Evolutionary conservation across 768 basidiomycete genomes (phyloP), one percentile per base, ranked within the genome.

Genomic region (Cystofilobasidium capitatum): DNA sequence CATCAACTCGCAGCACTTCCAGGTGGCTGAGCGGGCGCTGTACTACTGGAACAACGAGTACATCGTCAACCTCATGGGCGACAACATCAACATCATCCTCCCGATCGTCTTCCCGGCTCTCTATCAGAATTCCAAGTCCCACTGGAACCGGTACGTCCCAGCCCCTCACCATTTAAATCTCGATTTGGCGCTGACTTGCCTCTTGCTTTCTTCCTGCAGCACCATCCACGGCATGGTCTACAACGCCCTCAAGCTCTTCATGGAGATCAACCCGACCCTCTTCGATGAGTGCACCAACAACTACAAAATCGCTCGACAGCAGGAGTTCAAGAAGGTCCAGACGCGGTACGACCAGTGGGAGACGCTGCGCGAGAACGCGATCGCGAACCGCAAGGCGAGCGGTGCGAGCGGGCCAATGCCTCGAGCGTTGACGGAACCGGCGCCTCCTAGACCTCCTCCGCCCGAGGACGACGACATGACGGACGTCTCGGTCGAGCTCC

Each of bases 11-110:
- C 96, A 98, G 77, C 96, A 99, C 79, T 99, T 99, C 84, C 96
- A 99, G 79, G 94, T 99, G 36, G 94, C 96, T 8, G 96, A 99
- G 78, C 85, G 96, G 49, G 94, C 94, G 3, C 78, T 99, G 69
- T 83, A 96, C 72, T 98, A 96, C 77, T 99, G 96, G 96, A 97
- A 98, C 80, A 98, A 98, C 79, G 96, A 98, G 79, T 99, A 98
- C 79, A 93, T 98, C 71, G 90, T 99, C 73, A 99, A 96, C 78
- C 84, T 99, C 62, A 98, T 99, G 91, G 90, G 91, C 77, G 92
- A 98, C 74, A 98, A 98, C 76, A 82, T 98, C 71, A 78, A 84
- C 29, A 78, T 86, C 70, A 85, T 99, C 68, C 82, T 99, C 36
- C 96, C 96, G 9, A 90, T 99, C 74, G 92, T 99, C 60, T 99